Percentiles rank a stretch among this genome's conserved stretches.
phyloP scores from a whole-genome alignment of 2,329 filamentous ascomycete species.

The Aspergillus hortae region DNA sequence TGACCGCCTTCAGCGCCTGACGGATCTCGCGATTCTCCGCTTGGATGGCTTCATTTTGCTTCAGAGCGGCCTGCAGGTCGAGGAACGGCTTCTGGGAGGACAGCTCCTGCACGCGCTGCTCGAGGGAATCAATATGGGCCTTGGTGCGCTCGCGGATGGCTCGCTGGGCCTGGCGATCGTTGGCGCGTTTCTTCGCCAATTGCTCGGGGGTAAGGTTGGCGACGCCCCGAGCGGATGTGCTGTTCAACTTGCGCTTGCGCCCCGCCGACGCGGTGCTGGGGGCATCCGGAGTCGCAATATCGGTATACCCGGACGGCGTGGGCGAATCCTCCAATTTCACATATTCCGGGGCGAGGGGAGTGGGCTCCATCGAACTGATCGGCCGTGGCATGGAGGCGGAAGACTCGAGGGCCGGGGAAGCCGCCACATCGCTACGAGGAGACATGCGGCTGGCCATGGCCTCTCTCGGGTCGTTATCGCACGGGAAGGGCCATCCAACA shows the following conservation, averaged over 20 bases:
- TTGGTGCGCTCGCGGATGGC: constrained; percentile 81
- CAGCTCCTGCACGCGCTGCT: constrained; percentile 69
- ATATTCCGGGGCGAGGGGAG: constrained; percentile 7
- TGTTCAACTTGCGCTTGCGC: constrained; percentile 42
- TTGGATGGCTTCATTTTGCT: constrained; percentile 72
- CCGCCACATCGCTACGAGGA: constrained; percentile 24
- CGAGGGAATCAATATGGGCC: constrained; percentile 71
- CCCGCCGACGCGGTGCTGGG: constrained; percentile 23
- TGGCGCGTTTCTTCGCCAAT: constrained; percentile 83
- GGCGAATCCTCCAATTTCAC: constrained; percentile 27
- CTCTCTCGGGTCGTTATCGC: constrained; percentile 23
- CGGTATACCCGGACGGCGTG: constrained; percentile 22
- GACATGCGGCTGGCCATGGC: constrained; percentile 33
- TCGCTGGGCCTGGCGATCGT: constrained; percentile 83
- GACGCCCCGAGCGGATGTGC: constrained; percentile 63
- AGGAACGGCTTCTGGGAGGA: constrained; percentile 78
- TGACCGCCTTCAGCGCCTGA: constrained; percentile 61
- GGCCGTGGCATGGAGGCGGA: background rate
- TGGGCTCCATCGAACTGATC: background rate
- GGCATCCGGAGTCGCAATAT: constrained; percentile 15
- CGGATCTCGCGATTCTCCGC: constrained; percentile 78
- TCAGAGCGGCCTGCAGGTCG: constrained; percentile 72
- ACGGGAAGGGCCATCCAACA: constrained; percentile 26
- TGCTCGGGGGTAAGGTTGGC: constrained; percentile 85
- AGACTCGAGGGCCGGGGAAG: constrained; percentile 20